These are phyloP conservation scores for Komagataella mondaviorum DNA, from an alignment of 805 yeast species.

Conservation along the genomic window DNA sequence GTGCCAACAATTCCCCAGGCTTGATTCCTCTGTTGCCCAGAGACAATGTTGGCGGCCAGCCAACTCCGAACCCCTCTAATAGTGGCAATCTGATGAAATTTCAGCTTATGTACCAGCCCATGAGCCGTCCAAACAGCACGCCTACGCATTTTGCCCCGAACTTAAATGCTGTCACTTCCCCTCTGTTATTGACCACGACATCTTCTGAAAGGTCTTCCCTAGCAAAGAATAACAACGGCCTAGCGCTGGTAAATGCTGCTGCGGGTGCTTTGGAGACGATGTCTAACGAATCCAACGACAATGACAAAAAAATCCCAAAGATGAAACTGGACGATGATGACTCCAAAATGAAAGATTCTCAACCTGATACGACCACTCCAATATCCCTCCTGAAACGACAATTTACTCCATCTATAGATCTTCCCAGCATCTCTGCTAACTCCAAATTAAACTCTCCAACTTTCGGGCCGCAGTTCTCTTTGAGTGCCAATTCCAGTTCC, in stretches of 20 bases:
- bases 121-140: slow-evolving; percentile 54
- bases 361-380: slow-evolving; percentile 6
- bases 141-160: slow-evolving; percentile 64
- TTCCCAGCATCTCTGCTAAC: slow-evolving; percentile 3
- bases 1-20: slow-evolving; percentile 13
- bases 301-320: slow-evolving; percentile 15
- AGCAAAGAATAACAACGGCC: background rate
- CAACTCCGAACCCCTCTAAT: background rate
- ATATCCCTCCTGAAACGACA: slow-evolving; percentile 12
- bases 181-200: slow-evolving; percentile 37
- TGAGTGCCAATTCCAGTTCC: slow-evolving; percentile 2
- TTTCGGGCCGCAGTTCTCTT: slow-evolving; percentile 18
- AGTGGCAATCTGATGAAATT: background rate
- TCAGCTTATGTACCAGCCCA: slow-evolving; percentile 30
- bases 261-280: slow-evolving; percentile 27
- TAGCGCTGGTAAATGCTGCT: slow-evolving; percentile 14
- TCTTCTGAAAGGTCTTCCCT: slow-evolving; percentile 4
- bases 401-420: slow-evolving; percentile 17
- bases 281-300: slow-evolving; percentile 15
- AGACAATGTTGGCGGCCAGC: slow-evolving; percentile 10
- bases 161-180: slow-evolving; percentile 49
- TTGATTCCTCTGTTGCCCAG: slow-evolving; percentile 27
- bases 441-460: slow-evolving; percentile 10
- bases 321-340: slow-evolving; percentile 15
- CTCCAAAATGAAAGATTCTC: slow-evolving; percentile 3